Percentiles rank a stretch among this genome's conserved stretches.
Conservation (phyloP, 176 grass and related monocot genomes). For the Musa acuminata region DNA sequence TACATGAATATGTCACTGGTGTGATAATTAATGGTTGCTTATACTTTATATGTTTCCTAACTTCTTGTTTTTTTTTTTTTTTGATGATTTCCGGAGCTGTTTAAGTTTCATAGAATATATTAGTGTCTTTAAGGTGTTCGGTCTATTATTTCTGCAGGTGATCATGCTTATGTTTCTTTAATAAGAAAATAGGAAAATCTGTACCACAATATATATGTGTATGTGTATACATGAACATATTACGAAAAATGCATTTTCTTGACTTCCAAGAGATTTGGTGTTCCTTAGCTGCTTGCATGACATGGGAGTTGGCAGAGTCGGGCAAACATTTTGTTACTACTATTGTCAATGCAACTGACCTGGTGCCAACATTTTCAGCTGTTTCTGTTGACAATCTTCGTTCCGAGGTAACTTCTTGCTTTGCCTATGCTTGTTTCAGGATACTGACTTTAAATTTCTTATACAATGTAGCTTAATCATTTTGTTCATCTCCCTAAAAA, state of each 20-base stretch:
- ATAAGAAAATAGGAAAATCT: not conserved
- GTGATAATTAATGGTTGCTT: not conserved
- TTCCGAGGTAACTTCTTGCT: constrained; percentile 47
- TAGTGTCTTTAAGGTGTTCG: not conserved
- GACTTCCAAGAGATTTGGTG: constrained; percentile 19
- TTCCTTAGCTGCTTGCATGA: constrained; percentile 66
- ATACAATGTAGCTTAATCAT: constrained; percentile 1
- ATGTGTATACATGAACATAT: no score
- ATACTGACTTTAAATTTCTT: not conserved
- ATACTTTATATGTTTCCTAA: not conserved
- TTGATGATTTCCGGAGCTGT: not conserved
- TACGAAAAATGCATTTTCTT: not conserved
- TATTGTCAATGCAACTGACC: constrained; percentile 81
- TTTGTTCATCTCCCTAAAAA: not conserved
- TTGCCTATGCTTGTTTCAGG: not conserved
- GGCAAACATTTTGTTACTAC: constrained; percentile 70
- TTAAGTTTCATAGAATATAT: not conserved
- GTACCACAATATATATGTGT: not conserved
- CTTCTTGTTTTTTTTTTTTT: not conserved
- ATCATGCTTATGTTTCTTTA: not conserved
- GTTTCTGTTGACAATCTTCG: constrained; percentile 54
- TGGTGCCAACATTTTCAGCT: constrained; percentile 63
- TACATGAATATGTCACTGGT: not conserved
- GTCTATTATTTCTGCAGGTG: not conserved
- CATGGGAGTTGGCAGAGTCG: constrained; percentile 78